These are phyloP conservation scores for Papilionanthe hybrid DNA, from an alignment of 116 monocot species.

Conservation along the genomic window DNA sequence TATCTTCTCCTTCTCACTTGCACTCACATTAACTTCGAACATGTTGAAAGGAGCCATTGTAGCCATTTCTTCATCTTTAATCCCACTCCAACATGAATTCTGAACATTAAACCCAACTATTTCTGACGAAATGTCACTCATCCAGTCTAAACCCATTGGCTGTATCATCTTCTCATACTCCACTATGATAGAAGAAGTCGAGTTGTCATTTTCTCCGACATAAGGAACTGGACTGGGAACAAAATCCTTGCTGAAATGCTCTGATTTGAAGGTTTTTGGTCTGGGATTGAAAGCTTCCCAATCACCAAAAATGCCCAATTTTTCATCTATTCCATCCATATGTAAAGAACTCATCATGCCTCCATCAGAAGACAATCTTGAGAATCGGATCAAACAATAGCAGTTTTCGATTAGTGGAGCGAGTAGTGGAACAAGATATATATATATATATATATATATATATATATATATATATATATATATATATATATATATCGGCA, in stretches of 20 bases:
- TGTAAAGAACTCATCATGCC: neutral
- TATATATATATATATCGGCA: no score
- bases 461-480: no score
- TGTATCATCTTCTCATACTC: slow-evolving; percentile 16
- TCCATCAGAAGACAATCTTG: no score
- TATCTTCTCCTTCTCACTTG: no score
- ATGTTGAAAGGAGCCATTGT: slow-evolving; percentile 38
- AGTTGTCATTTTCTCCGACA: slow-evolving; percentile 13
- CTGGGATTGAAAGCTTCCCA: slow-evolving; percentile 47
- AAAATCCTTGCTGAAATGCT: slow-evolving; percentile 37
- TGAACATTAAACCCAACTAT: slow-evolving; percentile 10
- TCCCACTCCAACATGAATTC: slow-evolving; percentile 25
- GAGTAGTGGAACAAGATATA: no score
- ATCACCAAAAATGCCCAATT: slow-evolving; percentile 28
- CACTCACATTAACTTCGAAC: no score
- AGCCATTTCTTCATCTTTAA: slow-evolving; percentile 53
- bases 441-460: no score
- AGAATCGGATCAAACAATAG: no score
- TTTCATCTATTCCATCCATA: slow-evolving; percentile 26
- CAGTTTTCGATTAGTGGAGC: no score
- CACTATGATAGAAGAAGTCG: neutral
- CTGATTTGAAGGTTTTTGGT: slow-evolving; percentile 41
- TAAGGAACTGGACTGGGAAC: slow-evolving; percentile 24
- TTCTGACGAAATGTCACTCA: slow-evolving; percentile 5
- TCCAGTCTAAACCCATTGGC: neutral